These are phyloP conservation scores for Arthrobotrys iridis DNA, from an alignment of 2,329 filamentous ascomycete genomes.

Conservation along the genomic window DNA sequence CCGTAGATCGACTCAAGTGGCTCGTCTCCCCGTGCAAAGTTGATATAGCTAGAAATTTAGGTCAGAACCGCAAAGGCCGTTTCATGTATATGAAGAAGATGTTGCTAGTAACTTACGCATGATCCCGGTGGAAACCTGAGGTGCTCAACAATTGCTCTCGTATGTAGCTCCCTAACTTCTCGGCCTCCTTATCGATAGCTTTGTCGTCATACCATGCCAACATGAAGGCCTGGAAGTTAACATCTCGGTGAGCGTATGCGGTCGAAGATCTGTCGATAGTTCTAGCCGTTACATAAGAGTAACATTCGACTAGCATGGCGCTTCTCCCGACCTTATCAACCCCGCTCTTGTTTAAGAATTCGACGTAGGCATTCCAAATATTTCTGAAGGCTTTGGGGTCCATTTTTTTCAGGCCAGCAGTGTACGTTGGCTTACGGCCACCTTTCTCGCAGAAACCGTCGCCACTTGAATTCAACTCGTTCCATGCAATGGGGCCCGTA, in stretches of 20 bases:
- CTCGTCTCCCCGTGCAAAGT: slow-evolving; percentile 55
- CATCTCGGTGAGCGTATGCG: slow-evolving; percentile 53
- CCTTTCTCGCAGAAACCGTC: slow-evolving; percentile 57
- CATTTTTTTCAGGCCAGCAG: slow-evolving; percentile 57
- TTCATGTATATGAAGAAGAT: background rate
- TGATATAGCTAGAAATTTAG: slow-evolving; percentile 38
- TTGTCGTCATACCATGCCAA: slow-evolving; percentile 52
- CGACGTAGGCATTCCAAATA: slow-evolving; percentile 47
- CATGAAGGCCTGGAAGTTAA: slow-evolving; percentile 53
- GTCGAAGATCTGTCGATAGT: slow-evolving; percentile 42
- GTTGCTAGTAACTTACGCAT: slow-evolving; percentile 24
- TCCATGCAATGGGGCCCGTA: slow-evolving; percentile 55
- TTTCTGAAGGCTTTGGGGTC: slow-evolving; percentile 31
- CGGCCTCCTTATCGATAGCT: slow-evolving; percentile 29
- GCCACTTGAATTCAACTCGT: slow-evolving; percentile 57
- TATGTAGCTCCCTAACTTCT: slow-evolving; percentile 31
- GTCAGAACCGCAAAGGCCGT: background rate
- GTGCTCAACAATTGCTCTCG: slow-evolving; percentile 28
- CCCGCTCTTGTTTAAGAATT: slow-evolving; percentile 40
- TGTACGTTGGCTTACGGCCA: slow-evolving; percentile 57
- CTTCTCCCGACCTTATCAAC: slow-evolving; percentile 50
- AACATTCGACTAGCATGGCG: slow-evolving; percentile 51
- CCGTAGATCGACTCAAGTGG: slow-evolving; percentile 42
- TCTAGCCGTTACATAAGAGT: slow-evolving; percentile 52
- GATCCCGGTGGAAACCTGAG: slow-evolving; percentile 19